A percentile compares a stretch with the other conserved stretches of the same genome.
phyloP scores from a whole-genome alignment of 2,329 filamentous ascomycete genomes.

The Hymenoscyphus fructigenus region DNA sequence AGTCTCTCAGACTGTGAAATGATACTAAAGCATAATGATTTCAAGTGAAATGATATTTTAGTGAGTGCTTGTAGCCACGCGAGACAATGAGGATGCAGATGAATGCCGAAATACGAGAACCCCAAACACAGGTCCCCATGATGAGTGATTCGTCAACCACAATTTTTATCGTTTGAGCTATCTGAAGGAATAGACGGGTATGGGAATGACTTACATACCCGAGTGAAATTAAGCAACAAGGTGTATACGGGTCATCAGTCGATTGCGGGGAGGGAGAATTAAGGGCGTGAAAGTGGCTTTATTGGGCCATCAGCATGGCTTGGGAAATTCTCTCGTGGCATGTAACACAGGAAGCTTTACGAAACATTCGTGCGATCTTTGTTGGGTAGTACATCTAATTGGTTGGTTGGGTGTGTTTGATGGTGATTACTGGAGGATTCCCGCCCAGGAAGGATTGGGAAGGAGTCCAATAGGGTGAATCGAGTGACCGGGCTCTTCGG shows the following conservation, averaged over 20 bases:
- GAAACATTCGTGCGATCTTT: background rate
- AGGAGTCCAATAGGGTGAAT: background rate
- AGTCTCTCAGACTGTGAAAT: background rate
- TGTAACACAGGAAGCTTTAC: background rate
- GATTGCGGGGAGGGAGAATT: background rate
- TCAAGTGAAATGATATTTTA: background rate
- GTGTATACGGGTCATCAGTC: background rate
- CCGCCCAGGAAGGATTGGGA: background rate
- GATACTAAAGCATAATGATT: background rate
- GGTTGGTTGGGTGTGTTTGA: background rate
- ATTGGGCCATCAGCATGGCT: no score
- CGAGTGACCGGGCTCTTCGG: no score
- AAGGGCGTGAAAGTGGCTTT: no score
- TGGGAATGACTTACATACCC: background rate
- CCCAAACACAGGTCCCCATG: background rate
- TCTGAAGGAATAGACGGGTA: background rate
- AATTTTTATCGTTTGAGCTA: background rate
- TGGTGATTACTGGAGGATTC: background rate
- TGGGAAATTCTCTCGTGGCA: no score
- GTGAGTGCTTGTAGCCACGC: background rate
- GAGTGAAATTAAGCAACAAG: background rate
- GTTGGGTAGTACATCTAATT: background rate
- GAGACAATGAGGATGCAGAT: background rate
- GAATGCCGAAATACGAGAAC: slow-evolving; percentile 3
- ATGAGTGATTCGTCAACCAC: background rate